Evolutionary conservation across 2,329 filamentous ascomycete species (phyloP).

Genomic region (Fusarium nurragi): DNA sequence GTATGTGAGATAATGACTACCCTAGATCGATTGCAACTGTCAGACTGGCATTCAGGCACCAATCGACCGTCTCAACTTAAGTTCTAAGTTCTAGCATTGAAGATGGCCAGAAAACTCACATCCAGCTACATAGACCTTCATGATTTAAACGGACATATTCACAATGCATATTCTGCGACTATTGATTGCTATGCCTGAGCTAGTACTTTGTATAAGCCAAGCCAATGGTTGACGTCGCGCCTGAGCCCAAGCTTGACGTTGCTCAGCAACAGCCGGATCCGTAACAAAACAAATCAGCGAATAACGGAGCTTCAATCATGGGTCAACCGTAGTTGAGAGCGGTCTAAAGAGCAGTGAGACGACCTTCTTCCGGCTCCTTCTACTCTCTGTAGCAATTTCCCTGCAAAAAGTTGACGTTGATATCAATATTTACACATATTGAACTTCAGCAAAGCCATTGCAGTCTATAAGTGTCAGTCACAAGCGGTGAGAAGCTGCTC

Average conservation of each 20-base stretch:
- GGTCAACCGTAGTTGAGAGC: conserved; percentile 12
- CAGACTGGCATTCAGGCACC: not conserved
- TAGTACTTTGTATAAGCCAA: not conserved
- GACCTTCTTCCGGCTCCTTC: not conserved
- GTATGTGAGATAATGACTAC: not conserved
- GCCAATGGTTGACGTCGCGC: conserved; percentile 16
- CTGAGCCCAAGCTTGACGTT: conserved; percentile 28
- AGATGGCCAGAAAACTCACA: not conserved
- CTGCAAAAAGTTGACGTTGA: not conserved
- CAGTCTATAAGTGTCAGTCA: not conserved
- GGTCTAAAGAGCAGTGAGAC: conserved; percentile 4
- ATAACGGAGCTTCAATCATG: conserved; percentile 34
- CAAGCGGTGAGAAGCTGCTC: conserved; percentile 14
- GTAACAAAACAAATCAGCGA: conserved; percentile 42
- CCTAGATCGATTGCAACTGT: not conserved
- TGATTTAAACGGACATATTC: not conserved
- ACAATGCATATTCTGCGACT: not conserved
- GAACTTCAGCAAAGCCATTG: not conserved
- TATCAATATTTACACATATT: not conserved
- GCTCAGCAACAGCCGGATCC: conserved; percentile 39
- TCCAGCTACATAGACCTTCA: not conserved
- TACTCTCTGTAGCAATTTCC: not conserved
- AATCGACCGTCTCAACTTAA: not conserved
- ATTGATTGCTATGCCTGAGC: not conserved
- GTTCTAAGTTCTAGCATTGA: not conserved